phyloP scores from a whole-genome alignment of 306 rosid genomes.

The Vigna unguiculata region DNA sequence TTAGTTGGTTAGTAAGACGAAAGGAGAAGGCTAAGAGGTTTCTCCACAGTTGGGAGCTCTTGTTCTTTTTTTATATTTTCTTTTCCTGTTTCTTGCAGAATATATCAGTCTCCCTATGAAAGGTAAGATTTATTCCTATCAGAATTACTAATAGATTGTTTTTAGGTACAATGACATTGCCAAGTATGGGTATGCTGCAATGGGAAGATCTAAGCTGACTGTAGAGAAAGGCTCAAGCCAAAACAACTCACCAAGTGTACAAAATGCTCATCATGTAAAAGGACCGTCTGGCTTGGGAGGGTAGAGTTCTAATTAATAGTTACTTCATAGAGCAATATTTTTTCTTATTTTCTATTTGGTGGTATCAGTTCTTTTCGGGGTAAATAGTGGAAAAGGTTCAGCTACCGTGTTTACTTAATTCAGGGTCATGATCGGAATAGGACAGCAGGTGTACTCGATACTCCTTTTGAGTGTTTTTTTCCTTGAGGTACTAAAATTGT shows the following conservation, averaged over 20 bases:
- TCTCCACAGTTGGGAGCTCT: background rate
- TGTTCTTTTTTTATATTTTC: conserved; percentile 7
- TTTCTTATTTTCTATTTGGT: conserved; percentile 31
- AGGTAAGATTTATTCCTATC: conserved; percentile 12
- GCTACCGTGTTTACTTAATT: conserved; percentile 40
- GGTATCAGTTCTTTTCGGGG: conserved; percentile 18
- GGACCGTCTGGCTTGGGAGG: conserved; percentile 79
- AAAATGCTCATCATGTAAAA: conserved; percentile 51
- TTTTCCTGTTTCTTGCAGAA: conserved; percentile 23
- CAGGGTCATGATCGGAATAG: conserved; percentile 86
- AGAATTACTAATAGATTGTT: conserved; percentile 29
- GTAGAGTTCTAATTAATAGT: conserved; percentile 54
- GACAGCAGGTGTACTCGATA: conserved; percentile 78
- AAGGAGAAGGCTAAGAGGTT: conserved; percentile 3
- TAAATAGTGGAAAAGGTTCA: conserved; percentile 37
- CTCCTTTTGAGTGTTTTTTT: conserved; percentile 84
- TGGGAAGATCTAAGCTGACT: conserved; percentile 63
- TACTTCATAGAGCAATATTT: conserved; percentile 32
- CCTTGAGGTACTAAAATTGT: conserved; percentile 67
- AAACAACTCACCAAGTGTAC: conserved; percentile 47
- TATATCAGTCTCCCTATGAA: conserved; percentile 16
- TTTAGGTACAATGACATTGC: conserved; percentile 97
- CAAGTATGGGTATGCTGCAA: conserved; percentile 84
- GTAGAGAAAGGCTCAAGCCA: conserved; percentile 53
- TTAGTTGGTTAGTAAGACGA: background rate